Evolutionary conservation across 2,329 filamentous ascomycete genomes (phyloP), one percentile per base, ranked within the genome.

Genomic region (Pezicula radicicola): DNA sequence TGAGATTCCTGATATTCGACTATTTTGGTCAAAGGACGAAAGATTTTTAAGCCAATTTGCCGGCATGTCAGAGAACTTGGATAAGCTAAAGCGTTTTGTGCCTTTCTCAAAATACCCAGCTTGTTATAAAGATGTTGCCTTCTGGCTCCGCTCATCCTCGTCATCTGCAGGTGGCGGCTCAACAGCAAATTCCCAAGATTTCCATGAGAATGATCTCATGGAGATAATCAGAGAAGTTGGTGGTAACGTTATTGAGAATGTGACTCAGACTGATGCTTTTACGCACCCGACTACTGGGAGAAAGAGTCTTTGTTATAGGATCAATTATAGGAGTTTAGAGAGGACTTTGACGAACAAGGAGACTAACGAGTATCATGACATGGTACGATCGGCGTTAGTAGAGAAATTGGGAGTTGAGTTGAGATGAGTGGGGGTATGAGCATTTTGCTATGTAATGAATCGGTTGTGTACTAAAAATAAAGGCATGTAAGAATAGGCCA

Each of bases 171-270:
- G 74, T 12, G 78, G 78, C 27, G 76, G 72, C 49, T 64, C 59
- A 4, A 65, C 59, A 41, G 70, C 63, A 52, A 75, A 69, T 62
- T 69, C 60, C 52, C 66, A 70, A 27, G 72, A 75, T 61, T 91
- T 96, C 66, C 93, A 97, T 69, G 92, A 95, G 68, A 97, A 97
- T 71, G 94, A 99, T 70, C 77, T 97, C 48, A 97, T 97, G 93
- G 94, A 97, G 72, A 81, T 97, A 51, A 89, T 97, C 16, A 85
- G 94, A 59, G 85, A 85, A 60, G 78, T 93, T 44, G 89, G 84
- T 9, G 92, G 91, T 47, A 89, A 96, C 68, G 72, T 85, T 19
- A 91, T 94, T 35, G 94, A 99, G 72, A 91, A 96, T 68, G 93
- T 97, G 47, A 78, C 76, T 55, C 76, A 95, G 27, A 83, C 90